These are phyloP conservation scores for Arxiozyma heterogenica DNA, from an alignment of 1,139 yeast genomes.

Conservation along the genomic window DNA sequence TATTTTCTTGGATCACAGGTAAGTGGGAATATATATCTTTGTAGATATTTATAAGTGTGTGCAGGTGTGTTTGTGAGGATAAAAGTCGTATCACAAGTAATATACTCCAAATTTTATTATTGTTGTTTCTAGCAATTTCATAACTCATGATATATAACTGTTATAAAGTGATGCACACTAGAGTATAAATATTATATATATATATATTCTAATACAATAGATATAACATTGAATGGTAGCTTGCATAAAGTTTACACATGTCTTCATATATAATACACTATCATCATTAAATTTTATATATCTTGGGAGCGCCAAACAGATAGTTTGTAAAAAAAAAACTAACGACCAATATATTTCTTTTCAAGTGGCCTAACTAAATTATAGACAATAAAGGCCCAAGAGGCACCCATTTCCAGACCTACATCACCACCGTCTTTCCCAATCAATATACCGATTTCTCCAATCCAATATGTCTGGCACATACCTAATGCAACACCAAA, in stretches of 20 bases:
- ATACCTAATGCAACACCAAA: conserved; percentile 84
- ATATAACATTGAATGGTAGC: neutral
- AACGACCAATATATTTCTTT: conserved; percentile 50
- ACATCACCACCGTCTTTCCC: conserved; percentile 76
- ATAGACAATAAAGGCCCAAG: conserved; percentile 59
- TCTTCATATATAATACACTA: no score
- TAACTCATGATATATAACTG: neutral
- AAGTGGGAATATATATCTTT: neutral
- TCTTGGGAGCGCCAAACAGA: neutral
- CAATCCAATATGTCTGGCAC: conserved; percentile 76
- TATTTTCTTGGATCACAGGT: neutral
- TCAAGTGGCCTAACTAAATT: conserved; percentile 61
- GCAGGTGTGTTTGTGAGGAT: neutral
- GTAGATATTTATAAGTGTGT: no score
- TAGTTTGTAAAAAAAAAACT: neutral
- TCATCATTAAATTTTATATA: no score
- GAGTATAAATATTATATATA: no score
- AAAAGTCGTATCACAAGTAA: neutral
- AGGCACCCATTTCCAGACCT: conserved; percentile 73
- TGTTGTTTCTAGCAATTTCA: neutral
- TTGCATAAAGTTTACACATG: neutral
- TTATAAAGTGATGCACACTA: neutral
- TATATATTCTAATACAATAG: no score
- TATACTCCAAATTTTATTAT: neutral
- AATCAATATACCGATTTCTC: conserved; percentile 54